Conservation (phyloP, 2,329 filamentous ascomycete species). For the Scleromitrula shiraiana region DNA sequence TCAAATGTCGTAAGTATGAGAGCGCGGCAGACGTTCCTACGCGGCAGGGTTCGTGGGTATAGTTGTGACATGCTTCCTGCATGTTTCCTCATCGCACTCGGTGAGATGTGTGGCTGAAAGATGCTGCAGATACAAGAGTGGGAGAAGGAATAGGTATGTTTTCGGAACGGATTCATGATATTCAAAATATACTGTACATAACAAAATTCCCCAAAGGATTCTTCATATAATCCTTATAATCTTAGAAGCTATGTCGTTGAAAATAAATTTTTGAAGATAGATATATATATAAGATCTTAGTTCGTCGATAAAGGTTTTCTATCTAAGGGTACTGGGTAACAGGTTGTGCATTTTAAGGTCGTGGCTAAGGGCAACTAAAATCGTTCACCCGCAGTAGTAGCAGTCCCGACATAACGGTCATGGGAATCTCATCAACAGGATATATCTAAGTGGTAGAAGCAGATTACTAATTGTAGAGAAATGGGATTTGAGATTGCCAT, state of each 20-base stretch:
- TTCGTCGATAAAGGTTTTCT: conserved; percentile 5
- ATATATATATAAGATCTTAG: conserved; percentile 10
- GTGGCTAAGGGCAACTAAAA: conserved; percentile 9
- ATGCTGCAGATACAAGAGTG: conserved; percentile 5
- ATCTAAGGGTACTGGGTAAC: conserved; percentile 6
- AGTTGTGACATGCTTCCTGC: conserved; percentile 7
- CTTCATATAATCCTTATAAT: not conserved
- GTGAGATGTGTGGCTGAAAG: conserved; percentile 10
- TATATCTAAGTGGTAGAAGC: conserved; percentile 5
- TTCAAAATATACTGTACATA: not conserved
- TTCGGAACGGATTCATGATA: not conserved
- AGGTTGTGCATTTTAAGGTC: conserved; percentile 7
- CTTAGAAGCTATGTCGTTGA: conserved; percentile 6
- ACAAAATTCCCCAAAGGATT: not conserved
- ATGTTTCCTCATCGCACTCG: conserved; percentile 9
- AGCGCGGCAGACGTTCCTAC: not conserved
- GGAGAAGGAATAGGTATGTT: not conserved
- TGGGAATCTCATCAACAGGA: conserved; percentile 10
- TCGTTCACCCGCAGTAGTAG: conserved; percentile 11
- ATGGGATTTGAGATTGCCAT: conserved; percentile 2
- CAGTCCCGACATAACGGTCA: conserved; percentile 10
- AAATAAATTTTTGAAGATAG: conserved; percentile 4
- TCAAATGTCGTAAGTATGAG: too few relatives aligned
- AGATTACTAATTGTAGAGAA: conserved; percentile 2
- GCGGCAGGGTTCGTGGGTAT: not conserved